Conservation (phyloP, 2,329 filamentous ascomycete species). For the Pseudomassariella vexata region DNA sequence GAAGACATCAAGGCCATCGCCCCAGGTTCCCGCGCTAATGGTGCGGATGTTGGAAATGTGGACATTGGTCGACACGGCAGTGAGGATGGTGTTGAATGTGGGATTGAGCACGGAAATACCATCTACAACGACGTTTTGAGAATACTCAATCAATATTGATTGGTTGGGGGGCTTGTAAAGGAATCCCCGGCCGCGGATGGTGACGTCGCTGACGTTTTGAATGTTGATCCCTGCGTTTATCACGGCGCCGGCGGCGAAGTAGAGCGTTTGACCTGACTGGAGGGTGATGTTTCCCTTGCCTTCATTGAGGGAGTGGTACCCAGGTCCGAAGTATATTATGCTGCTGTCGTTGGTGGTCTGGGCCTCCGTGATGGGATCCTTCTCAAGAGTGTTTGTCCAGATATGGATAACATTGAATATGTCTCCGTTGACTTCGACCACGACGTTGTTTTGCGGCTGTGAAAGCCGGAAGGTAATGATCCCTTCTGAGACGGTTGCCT, state of each 20-base stretch:
- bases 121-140: constrained; percentile 15
- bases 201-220: constrained; percentile 10
- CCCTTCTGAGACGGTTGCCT: constrained; percentile 1
- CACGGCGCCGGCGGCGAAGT: constrained; percentile 12
- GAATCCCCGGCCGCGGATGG: constrained; percentile 17
- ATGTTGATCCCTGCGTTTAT: constrained; percentile 14
- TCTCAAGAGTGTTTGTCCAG: constrained; percentile 14
- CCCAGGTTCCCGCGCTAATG: constrained; percentile 14
- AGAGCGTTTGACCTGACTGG: constrained; percentile 13
- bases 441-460: constrained; percentile 9
- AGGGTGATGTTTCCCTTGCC: constrained; percentile 10
- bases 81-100: constrained; percentile 11
- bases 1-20: constrained; percentile 22
- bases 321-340: constrained; percentile 21
- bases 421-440: constrained; percentile 19
- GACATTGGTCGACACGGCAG: constrained; percentile 13
- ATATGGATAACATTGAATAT: constrained; percentile 21
- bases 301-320: constrained; percentile 13
- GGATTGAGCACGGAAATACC: constrained; percentile 13
- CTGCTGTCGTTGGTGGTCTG: constrained; percentile 8
- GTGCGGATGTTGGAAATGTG: constrained; percentile 13
- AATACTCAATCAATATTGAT: constrained; percentile 9
- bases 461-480: constrained; percentile 11
- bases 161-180: constrained; percentile 9
- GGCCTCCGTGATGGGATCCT: constrained; percentile 7